Percentiles rank a stretch among this genome's conserved stretches.
Conservation (phyloP, 306 rosid species). For the Quercus suber region DNA sequence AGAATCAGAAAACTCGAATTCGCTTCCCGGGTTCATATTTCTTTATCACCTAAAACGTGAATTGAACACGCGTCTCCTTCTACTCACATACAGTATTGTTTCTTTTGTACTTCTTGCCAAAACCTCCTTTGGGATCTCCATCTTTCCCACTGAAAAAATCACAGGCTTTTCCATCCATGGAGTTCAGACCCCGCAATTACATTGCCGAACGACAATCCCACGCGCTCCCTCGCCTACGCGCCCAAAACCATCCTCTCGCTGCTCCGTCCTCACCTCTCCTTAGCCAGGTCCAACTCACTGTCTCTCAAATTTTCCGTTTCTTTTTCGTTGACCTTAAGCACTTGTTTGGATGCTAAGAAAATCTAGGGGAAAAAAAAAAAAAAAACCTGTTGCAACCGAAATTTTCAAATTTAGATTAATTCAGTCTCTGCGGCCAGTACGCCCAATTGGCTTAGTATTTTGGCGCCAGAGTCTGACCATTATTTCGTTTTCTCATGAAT, state of each 20-base stretch:
- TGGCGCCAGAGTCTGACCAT: neutral
- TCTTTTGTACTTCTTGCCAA: neutral
- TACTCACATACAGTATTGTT: too few species aligned
- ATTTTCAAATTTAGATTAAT: neutral
- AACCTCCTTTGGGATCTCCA: neutral
- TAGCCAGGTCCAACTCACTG: slow-evolving; percentile 41
- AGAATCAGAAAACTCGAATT: neutral
- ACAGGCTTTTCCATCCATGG: slow-evolving; percentile 50
- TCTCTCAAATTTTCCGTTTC: neutral
- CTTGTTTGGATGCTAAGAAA: slow-evolving; percentile 24
- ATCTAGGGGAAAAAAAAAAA: neutral
- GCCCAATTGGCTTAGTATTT: neutral
- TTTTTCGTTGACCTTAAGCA: neutral
- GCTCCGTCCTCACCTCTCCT: slow-evolving; percentile 25
- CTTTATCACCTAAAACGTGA: neutral
- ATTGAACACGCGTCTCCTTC: neutral
- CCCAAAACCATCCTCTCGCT: slow-evolving; percentile 58
- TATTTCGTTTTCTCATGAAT: neutral
- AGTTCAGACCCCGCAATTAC: slow-evolving; percentile 80
- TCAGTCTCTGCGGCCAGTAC: neutral
- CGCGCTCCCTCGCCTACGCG: slow-evolving; percentile 57
- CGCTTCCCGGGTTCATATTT: neutral
- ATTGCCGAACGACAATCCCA: slow-evolving; percentile 45
- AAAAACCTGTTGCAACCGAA: neutral
- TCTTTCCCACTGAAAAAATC: neutral